Evolutionary conservation across 352 stramenopile species (phyloP), one percentile per base, ranked within the genome.

Genomic region (Pythium volutum): DNA sequence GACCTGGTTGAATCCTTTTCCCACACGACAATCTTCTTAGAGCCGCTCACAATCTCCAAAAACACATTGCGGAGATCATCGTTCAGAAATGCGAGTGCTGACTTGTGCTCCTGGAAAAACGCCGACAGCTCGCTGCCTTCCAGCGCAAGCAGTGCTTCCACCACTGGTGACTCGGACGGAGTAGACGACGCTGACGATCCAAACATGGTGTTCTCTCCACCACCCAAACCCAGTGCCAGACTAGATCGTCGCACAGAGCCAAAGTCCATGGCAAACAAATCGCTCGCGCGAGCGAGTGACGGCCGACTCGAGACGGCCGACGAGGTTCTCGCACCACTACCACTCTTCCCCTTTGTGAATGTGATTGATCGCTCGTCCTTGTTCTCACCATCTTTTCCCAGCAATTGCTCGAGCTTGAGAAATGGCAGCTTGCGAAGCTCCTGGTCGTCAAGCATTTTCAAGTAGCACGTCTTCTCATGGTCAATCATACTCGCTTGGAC

Each of bases 391-490:
- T 20, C 36, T 77, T 89, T 25, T 2, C 56, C 62, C 34, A 92
- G 65, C 6, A 95, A 43, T 16, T 72, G 65, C 20, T 61, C 65
- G n/a, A 92, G 64, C n/a, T 69, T 64, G 16, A 92, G 31, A 29
- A 86, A 74, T 8, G 84, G 77, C 33, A 91, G 65, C 16, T 51
- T 73, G 49, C 48, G 68, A 26, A 91, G 50, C n/a, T 70, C 57
- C 15, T 72, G 65, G 36, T 84, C 73, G 16, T 91, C 71, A 14
- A 73, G 55, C 87, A 94, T 94, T 46, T 75, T 76, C 25, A 94
- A 29, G 62, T 92, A 95, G 41, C 82, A 92, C 14, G 65, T 74
- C 69, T 91, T 81, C 58, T 94, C 78, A 45, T 94, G 79, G 38
- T 81, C 71, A 18, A 75, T n/a, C 42, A 95, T 77, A 31, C 72